These are phyloP conservation scores for Lichtheimia corymbifera DNA, from an alignment of 371 early-diverging fungal species.

Conservation along the genomic window DNA sequence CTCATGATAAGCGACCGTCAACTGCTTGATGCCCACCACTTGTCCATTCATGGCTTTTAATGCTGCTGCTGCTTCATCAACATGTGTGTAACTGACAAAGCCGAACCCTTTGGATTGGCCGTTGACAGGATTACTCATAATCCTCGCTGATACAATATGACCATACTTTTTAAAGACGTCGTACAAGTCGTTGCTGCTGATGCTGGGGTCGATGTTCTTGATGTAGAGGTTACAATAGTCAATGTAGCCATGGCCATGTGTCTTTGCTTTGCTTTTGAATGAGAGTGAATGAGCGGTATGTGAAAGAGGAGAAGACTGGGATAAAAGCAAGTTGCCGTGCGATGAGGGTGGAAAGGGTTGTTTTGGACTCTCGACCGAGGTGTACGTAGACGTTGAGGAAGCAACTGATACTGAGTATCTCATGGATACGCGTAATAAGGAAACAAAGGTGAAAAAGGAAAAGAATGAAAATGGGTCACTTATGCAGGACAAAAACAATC, in stretches of 20 bases:
- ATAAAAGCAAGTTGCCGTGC: too few relatives aligned
- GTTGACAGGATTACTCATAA: constrained; percentile 41
- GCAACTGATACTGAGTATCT: too few relatives aligned
- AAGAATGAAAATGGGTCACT: too few relatives aligned
- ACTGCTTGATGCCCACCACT: constrained; percentile 28
- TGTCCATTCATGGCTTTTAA: constrained; percentile 35
- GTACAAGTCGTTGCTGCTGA: constrained; percentile 40
- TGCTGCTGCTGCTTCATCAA: constrained; percentile 44
- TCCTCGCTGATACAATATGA: constrained; percentile 38
- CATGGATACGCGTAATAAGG: too few relatives aligned
- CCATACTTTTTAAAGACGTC: constrained; percentile 38
- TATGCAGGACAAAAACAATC: too few relatives aligned
- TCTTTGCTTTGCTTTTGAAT: too few relatives aligned
- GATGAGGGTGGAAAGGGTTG: too few relatives aligned
- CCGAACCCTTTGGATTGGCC: constrained; percentile 48
- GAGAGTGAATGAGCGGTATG: too few relatives aligned
- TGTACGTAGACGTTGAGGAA: too few relatives aligned
- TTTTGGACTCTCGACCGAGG: too few relatives aligned
- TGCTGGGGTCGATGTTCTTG: constrained; percentile 38
- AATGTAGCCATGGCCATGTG: background rate
- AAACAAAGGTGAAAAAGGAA: too few relatives aligned
- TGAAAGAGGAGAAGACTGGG: too few relatives aligned
- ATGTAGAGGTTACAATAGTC: constrained; percentile 38
- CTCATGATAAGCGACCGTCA: constrained; percentile 46
- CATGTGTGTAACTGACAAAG: constrained; percentile 37